Evolutionary conservation across 768 basidiomycete species (phyloP).

Genomic region (Hysterangium stoloniferum): DNA sequence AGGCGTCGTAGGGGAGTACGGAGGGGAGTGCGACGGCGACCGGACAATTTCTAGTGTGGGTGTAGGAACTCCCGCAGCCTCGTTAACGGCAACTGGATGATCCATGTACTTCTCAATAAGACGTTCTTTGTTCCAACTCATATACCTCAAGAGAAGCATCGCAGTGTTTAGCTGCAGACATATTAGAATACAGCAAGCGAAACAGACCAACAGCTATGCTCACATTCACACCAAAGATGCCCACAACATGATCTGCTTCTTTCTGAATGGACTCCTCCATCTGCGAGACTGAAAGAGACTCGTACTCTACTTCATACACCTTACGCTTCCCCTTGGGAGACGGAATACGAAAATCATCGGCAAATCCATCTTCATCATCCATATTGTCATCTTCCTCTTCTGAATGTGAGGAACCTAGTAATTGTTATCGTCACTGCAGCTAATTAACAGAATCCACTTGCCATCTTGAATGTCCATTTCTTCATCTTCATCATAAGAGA

Average conservation of each 20-base stretch:
- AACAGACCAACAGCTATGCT: constrained; percentile 28
- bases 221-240: constrained; percentile 85
- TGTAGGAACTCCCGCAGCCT: constrained; percentile 58
- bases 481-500: constrained; percentile 14
- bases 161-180: constrained; percentile 53
- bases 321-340: constrained; percentile 49
- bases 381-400: constrained; percentile 61
- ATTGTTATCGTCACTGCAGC: not conserved
- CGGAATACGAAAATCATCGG: constrained; percentile 53
- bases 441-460: not conserved
- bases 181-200: constrained; percentile 3
- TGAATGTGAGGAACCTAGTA: constrained; percentile 25
- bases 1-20: constrained; percentile 24
- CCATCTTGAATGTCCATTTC: constrained; percentile 14
- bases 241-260: constrained; percentile 81
- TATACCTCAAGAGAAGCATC: constrained; percentile 69
- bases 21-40: constrained; percentile 33
- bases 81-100: constrained; percentile 61
- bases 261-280: constrained; percentile 72
- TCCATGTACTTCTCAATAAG: constrained; percentile 98
- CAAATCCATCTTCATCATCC: constrained; percentile 38
- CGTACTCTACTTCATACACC: constrained; percentile 81
- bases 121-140: constrained; percentile 93
- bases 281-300: constrained; percentile 59
- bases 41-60: constrained; percentile 8